Percentiles rank a stretch among this genome's conserved stretches.
Conservation (phyloP, 768 basidiomycete genomes). For the Tulasnella sp. region DNA sequence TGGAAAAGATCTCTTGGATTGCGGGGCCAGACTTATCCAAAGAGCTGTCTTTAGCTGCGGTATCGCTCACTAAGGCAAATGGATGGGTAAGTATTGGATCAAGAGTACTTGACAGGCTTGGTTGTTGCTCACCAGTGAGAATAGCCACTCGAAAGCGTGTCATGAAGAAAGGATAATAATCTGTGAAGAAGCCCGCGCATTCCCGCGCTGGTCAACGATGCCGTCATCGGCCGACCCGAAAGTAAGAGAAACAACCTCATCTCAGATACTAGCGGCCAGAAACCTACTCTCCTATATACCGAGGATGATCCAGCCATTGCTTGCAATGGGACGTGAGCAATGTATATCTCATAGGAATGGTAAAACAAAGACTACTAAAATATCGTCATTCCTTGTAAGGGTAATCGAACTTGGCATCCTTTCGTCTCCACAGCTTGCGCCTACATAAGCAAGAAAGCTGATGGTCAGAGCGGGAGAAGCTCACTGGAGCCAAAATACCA, state of each 20-base stretch:
- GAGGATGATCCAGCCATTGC: too few species aligned
- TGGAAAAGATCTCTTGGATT: conserved; percentile 40
- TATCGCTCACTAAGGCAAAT: conserved; percentile 52
- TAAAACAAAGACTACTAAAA: background rate
- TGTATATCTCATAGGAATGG: too few species aligned
- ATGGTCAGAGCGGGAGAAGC: background rate
- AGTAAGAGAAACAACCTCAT: too few species aligned
- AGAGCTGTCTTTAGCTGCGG: conserved; percentile 37
- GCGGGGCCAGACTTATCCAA: conserved; percentile 57
- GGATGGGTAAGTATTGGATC: too few species aligned
- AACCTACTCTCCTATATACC: too few species aligned
- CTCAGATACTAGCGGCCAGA: too few species aligned
- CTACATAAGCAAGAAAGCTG: conserved; percentile 31
- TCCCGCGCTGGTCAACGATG: too few species aligned
- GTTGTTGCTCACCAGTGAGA: conserved; percentile 13
- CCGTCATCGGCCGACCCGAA: too few species aligned
- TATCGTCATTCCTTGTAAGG: conserved; percentile 61
- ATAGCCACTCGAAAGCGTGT: conserved; percentile 13
- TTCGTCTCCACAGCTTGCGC: conserved; percentile 85
- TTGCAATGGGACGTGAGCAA: too few species aligned
- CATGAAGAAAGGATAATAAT: background rate
- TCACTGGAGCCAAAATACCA: conserved; percentile 15
- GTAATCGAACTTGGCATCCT: conserved; percentile 77
- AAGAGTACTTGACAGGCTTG: too few species aligned
- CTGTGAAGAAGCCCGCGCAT: too few species aligned